phyloP scores from a whole-genome alignment of 768 basidiomycete species.

The Lentinula guzmanii region DNA sequence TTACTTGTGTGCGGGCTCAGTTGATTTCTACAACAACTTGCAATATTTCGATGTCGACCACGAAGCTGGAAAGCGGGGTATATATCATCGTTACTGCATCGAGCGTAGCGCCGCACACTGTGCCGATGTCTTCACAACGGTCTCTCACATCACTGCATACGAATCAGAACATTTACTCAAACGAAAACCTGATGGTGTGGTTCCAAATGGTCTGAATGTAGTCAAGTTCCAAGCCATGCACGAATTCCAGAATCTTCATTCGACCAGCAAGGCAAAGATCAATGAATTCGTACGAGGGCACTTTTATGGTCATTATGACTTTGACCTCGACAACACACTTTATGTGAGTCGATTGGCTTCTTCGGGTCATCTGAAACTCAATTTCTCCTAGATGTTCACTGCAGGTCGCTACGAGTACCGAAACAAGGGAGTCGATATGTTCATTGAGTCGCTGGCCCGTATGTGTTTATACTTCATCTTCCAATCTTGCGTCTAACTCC shows the following conservation, averaged over 20 bases:
- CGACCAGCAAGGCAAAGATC: conserved; percentile 93
- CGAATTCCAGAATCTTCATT: conserved; percentile 96
- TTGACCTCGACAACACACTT: conserved; percentile 88
- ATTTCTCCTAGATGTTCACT: conserved; percentile 75
- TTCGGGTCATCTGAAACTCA: neutral
- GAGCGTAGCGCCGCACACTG: conserved; percentile 93
- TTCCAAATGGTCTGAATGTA: conserved; percentile 97
- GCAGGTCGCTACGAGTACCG: conserved; percentile 99
- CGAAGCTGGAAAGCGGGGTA: conserved; percentile 97
- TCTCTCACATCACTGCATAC: conserved; percentile 97
- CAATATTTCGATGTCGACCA: conserved; percentile 99
- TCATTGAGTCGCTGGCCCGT: conserved; percentile 95
- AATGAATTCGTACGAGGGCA: conserved; percentile 97
- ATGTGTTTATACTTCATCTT: conserved; percentile 15
- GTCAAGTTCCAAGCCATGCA: conserved; percentile 99
- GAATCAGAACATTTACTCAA: conserved; percentile 95
- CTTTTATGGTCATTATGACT: conserved; percentile 97
- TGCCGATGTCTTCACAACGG: conserved; percentile 96
- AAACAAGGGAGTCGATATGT: conserved; percentile 99
- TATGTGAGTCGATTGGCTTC: conserved; percentile 48
- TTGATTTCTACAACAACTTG: conserved; percentile 99
- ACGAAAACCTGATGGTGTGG: conserved; percentile 93
- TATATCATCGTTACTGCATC: conserved; percentile 97
- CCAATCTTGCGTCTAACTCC: neutral
- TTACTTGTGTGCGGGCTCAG: conserved; percentile 96